Evolutionary conservation across 148 eudicot genomes (phyloP), one percentile per base, ranked within the genome.

Genomic region (Vaccinium macrocarpon): DNA sequence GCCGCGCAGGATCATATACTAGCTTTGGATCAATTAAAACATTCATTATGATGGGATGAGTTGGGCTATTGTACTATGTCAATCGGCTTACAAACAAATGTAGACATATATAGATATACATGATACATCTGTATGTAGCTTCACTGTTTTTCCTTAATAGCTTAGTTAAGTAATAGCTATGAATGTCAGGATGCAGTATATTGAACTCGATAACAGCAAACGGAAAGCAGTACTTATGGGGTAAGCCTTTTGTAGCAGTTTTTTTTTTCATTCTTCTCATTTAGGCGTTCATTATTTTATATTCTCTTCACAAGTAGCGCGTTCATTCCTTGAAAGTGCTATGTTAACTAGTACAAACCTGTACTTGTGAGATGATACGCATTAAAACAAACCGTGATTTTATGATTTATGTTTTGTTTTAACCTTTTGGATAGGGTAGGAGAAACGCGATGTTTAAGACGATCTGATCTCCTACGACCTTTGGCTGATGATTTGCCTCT

Each of bases 401-500:
- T 18, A 19, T 16, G 62, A 13, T 32, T 46, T 70, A 70, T 70
- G 13, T 29, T 70, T 70, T 32, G 11, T 25, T 32, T 32, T 70
- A 42, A 74, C 6, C n/a, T 74, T 19, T 74, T 42, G 23, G 12
- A 7, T 72, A 83, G 85, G 3, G 49, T 12, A n/a, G 81, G 55
- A 83, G 72, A 50, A 35, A 52, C 32, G 14, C 27, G 81, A 78
- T 83, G 81, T n/a, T n/a, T 83, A 46, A 57, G 81, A 27, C 46
- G 74, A 46, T 42, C 56, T 3, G 75, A 83, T 38, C 66, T 76
- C 32, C 5, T 76, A 46, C 52, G 49, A 56, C 74, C 81, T 38
- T 50, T 83, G 73, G 81, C 81, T 29, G 29, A 57, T 12, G 85
- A 77, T 61, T 38, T 83, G 56, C 85, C 81, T 42, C 56, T 51